phyloP scores from a whole-genome alignment of 306 rosid species.

The Acmispon strigosus region DNA sequence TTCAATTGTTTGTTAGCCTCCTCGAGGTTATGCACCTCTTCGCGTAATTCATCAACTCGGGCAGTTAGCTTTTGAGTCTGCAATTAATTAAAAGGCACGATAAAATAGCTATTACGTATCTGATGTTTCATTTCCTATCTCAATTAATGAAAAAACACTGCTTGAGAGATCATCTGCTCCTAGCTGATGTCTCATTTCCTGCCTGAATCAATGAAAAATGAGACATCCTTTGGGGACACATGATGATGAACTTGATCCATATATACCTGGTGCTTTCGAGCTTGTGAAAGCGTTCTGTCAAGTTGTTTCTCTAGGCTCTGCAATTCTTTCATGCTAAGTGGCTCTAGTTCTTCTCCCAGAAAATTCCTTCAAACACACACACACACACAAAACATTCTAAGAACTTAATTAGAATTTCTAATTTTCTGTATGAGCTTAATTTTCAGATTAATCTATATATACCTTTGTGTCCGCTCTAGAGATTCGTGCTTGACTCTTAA shows the following conservation, averaged over 20 bases:
- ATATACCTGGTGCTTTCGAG: constrained; percentile 65
- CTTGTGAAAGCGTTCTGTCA: constrained; percentile 52
- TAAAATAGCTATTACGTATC: too few species aligned
- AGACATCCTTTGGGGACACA: too few species aligned
- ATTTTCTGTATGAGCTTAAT: background rate
- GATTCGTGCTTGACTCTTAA: constrained; percentile 50
- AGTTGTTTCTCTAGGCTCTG: constrained; percentile 61
- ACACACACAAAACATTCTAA: background rate
- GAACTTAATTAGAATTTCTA: background rate
- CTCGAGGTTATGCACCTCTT: constrained; percentile 38
- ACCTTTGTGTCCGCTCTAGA: constrained; percentile 64
- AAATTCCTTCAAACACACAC: constrained; percentile 38
- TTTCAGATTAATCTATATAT: background rate
- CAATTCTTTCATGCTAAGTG: constrained; percentile 55
- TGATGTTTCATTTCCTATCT: too few species aligned
- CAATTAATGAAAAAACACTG: too few species aligned
- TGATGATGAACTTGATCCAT: too few species aligned
- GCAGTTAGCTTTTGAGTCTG: constrained; percentile 46
- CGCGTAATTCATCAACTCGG: constrained; percentile 42
- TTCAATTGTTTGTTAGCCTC: constrained; percentile 43
- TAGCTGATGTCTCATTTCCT: too few species aligned
- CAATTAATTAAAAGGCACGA: constrained; percentile 5
- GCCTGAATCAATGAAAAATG: too few species aligned
- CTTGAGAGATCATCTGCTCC: too few species aligned
- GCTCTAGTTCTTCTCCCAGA: constrained; percentile 67